Percentiles rank a stretch among this genome's conserved stretches.
These are phyloP conservation scores for Xerophyta viscosa DNA, from an alignment of 106 monocot genomes.

Conservation along the genomic window DNA sequence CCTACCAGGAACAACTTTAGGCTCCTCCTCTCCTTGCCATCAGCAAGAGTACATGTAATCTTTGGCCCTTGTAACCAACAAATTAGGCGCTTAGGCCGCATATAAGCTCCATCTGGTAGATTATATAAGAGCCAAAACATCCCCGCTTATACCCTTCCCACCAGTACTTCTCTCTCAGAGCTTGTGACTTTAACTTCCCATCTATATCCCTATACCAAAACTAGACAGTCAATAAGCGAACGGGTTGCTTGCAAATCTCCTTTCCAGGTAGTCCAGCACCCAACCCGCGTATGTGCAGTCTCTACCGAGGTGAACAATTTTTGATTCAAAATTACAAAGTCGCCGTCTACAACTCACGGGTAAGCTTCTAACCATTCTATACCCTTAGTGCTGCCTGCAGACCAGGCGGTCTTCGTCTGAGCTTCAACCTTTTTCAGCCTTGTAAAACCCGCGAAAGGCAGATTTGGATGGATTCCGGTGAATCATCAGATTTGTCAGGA, in stretches of 20 bases:
- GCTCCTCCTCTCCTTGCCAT: conserved; percentile 73
- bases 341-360: conserved; percentile 60
- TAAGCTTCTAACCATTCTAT: conserved; percentile 93
- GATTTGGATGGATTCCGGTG: conserved; percentile 34
- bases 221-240: conserved; percentile 78
- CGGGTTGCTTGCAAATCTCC: conserved; percentile 94
- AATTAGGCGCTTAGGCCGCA: conserved; percentile 53
- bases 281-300: conserved; percentile 76
- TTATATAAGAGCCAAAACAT: conserved; percentile 92
- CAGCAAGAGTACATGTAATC: conserved; percentile 50
- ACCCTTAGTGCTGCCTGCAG: conserved; percentile 78
- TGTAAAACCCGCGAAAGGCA: conserved; percentile 74
- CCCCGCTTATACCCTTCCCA: conserved; percentile 62
- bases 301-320: conserved; percentile 48
- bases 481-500: conserved; percentile 73
- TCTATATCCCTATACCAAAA: conserved; percentile 90
- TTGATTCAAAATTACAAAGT: conserved; percentile 91
- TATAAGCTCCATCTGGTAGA: conserved; percentile 71
- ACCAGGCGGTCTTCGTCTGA: conserved; percentile 76
- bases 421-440: conserved; percentile 90
- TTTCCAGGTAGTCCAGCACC: conserved; percentile 84
- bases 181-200: conserved; percentile 73
- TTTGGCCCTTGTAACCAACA: conserved; percentile 77
- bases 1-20: conserved; percentile 79
- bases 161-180: conserved; percentile 73